Percentiles rank a stretch among this genome's conserved stretches.
These are phyloP conservation scores for Backusella australiensis DNA, from an alignment of 192 early-diverging fungal genomes.

Conservation along the genomic window DNA sequence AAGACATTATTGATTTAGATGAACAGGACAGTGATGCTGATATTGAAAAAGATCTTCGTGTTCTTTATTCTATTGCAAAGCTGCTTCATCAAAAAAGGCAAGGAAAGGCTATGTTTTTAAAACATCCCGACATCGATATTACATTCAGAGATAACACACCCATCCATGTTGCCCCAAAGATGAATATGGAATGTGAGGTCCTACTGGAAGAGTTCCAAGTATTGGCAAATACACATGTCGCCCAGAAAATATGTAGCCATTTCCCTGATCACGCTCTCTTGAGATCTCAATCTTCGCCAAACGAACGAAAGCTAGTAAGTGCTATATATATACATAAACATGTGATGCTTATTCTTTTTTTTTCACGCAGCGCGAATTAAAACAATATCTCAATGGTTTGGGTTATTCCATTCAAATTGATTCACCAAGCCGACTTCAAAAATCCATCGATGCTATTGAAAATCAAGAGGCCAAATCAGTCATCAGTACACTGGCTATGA, in stretches of 20 bases:
- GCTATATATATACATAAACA: neutral
- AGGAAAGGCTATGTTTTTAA: slow-evolving; percentile 83
- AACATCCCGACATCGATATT: slow-evolving; percentile 89
- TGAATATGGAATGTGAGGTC: slow-evolving; percentile 88
- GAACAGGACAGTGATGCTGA: slow-evolving; percentile 2
- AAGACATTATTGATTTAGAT: neutral
- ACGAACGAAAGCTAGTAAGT: slow-evolving; percentile 47
- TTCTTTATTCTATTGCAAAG: slow-evolving; percentile 58
- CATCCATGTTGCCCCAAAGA: slow-evolving; percentile 83
- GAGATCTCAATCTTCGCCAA: slow-evolving; percentile 75
- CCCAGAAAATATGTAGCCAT: slow-evolving; percentile 80
- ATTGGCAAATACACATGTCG: slow-evolving; percentile 93
- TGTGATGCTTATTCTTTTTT: neutral
- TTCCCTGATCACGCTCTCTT: slow-evolving; percentile 95
- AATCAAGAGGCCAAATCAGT: slow-evolving; percentile 52
- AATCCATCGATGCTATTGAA: slow-evolving; percentile 59
- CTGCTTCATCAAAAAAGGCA: slow-evolving; percentile 62
- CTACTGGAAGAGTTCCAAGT: slow-evolving; percentile 99
- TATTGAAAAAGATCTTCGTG: slow-evolving; percentile 12
- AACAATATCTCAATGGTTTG: slow-evolving; percentile 59
- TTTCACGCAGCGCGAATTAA: neutral
- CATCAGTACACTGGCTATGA: slow-evolving; percentile 76
- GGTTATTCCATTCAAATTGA: slow-evolving; percentile 79
- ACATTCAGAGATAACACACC: slow-evolving; percentile 87
- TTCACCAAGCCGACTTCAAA: slow-evolving; percentile 51